Conservation (phyloP, 2,329 filamentous ascomycete species). For the Exophiala phaeomuriformis region DNA sequence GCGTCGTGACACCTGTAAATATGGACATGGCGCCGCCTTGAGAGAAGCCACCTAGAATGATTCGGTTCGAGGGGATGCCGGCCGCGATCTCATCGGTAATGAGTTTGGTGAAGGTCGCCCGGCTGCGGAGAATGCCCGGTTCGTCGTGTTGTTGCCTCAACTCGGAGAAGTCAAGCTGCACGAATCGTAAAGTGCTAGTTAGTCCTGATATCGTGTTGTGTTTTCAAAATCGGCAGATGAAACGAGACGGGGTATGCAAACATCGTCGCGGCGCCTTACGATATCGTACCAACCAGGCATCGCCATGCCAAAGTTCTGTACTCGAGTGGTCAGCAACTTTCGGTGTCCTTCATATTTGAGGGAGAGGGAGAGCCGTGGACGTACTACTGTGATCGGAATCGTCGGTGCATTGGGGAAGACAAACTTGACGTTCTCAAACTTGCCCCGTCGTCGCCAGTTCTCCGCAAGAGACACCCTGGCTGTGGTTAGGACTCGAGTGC, state of each 20-base stretch:
- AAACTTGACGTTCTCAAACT: constrained; percentile 85
- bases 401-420: constrained; percentile 83
- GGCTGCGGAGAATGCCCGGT: constrained; percentile 63
- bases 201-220: background rate
- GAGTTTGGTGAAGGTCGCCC: constrained; percentile 68
- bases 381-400: constrained; percentile 77
- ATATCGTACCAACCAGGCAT: constrained; percentile 42
- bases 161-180: constrained; percentile 38
- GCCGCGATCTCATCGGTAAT: constrained; percentile 73
- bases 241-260: constrained; percentile 9
- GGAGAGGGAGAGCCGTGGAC: constrained; percentile 27
- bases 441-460: constrained; percentile 72
- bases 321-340: constrained; percentile 4
- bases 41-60: constrained; percentile 62
- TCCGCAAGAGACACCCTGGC: constrained; percentile 67
- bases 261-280: constrained; percentile 38
- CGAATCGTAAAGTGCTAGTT: background rate
- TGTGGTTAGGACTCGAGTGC: background rate
- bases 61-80: constrained; percentile 73
- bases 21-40: constrained; percentile 84
- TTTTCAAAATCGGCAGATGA: background rate
- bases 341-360: background rate
- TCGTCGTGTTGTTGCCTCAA: constrained; percentile 45
- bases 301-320: constrained; percentile 22
- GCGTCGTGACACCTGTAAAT: constrained; percentile 67